Percentiles rank a stretch among this genome's conserved stretches.
phyloP scores from a whole-genome alignment of 495 filamentous ascomycete genomes.

The Aspergillus heteromorphus region DNA sequence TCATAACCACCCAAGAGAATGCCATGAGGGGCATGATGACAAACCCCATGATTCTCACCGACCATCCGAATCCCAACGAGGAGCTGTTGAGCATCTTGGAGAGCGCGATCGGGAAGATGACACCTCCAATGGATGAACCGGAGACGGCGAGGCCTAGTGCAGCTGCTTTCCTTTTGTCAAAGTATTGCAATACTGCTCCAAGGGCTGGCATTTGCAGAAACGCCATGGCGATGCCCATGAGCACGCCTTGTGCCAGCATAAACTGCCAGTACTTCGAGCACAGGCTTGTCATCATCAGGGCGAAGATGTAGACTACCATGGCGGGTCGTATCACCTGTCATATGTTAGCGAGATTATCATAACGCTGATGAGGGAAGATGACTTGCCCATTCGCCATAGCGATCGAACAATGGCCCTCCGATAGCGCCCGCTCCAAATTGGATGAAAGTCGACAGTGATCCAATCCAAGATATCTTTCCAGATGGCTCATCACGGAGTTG shows the following conservation, averaged over 20 bases:
- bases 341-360: neutral
- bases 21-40: slow-evolving; percentile 50
- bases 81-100: slow-evolving; percentile 26
- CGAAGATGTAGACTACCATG: slow-evolving; percentile 21
- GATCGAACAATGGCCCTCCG: slow-evolving; percentile 33
- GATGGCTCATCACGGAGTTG: slow-evolving; percentile 41
- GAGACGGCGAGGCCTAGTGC: slow-evolving; percentile 51
- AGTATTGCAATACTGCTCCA: slow-evolving; percentile 48
- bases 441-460: slow-evolving; percentile 43
- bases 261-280: slow-evolving; percentile 58
- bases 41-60: slow-evolving; percentile 45
- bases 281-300: slow-evolving; percentile 53
- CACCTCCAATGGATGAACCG: slow-evolving; percentile 54
- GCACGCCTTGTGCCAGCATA: slow-evolving; percentile 54
- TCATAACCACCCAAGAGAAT: slow-evolving; percentile 35
- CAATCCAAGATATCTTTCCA: slow-evolving; percentile 58
- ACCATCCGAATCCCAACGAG: slow-evolving; percentile 43
- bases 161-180: slow-evolving; percentile 46
- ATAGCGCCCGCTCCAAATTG: slow-evolving; percentile 30
- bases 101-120: slow-evolving; percentile 45
- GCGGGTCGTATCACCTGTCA: no score
- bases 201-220: slow-evolving; percentile 49
- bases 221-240: slow-evolving; percentile 46
- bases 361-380: neutral
- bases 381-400: slow-evolving; percentile 31